Base-by-base conservation (phyloP, 257 asterid species). In the Anisodus tanguticus region DNA sequence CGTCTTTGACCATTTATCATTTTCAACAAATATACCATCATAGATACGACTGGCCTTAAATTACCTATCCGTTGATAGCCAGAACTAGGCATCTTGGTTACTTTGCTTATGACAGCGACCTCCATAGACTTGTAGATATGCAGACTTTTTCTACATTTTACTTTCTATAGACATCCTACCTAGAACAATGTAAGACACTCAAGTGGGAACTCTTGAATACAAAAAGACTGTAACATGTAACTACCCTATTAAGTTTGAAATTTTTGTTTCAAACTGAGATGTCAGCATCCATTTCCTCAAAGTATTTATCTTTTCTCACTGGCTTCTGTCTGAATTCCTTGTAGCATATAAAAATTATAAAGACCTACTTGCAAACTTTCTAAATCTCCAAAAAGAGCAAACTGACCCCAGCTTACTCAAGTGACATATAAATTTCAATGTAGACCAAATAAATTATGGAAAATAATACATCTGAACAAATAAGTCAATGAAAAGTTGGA, bases 361-460 rank as follows among this genome's bases (percentile, higher is more conserved):
- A 22, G 13, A 53, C 15, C 63, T 51, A 76, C 63, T 26, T 76
- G 26, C 47, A 76, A 51, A 76, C 15, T 12, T 6, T 76, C 2
- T 5, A 76, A 26, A 76, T 13, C 12, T 76, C 17, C 6, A 26
- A 13, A 41, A 26, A 53, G 63, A 6, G 12, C 6, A 10, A 76
- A 51, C 22, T 13, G 60, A 51, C 17, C 81, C 80, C 81, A 74
- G 13, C 64, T 76, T 26, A 77, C 81, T 77, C 49, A 53, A 13
- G 8, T 22, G 45, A 54, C 81, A 45, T 76, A 76, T 19, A 74
- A 4, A 22, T 76, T 76, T 76, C 81, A 76, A 74, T 1, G 11
- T 49, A 22, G 3, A 74, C 62, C 15, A 8, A 74, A 74, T 3
- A 74, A 74, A 49, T 49, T 11, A 12, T 49, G 62, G 62, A 51